Base-by-base conservation (phyloP, 345 rosid genomes). In the Abelmoschus esculentus region DNA sequence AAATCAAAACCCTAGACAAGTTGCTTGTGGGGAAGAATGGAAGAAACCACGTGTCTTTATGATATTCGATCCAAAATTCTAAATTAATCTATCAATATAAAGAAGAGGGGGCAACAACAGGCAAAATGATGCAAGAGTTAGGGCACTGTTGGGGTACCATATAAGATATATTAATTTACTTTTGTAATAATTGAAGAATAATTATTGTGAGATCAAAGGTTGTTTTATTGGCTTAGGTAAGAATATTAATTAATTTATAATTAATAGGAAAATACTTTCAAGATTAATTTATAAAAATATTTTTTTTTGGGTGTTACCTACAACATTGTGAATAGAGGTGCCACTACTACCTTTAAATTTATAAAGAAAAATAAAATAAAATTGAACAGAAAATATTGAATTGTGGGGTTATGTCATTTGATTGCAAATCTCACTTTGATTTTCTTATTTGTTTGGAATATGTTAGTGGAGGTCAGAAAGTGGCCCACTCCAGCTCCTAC, bases 391-490 rank as follows among this genome's bases (percentile, higher is more conserved):
- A 88, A 82, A 87, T 85, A 87, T 86, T 84, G 13, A 77, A 66
- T 66, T 72, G 84, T 59, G 65, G 18, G 66, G 67, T 42, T 64
- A 81, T 81, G 84, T 69, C 81, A 79, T 85, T 83, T 82, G 90
- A 83, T 85, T 80, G 83, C 88, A 79, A 82, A 83, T 82, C 80
- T 84, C 84, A 77, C 86, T 83, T 85, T 80, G 66, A 85, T 84
- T 86, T 86, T 81, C 82, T 85, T 84, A 79, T 82, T 78, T 84
- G 79, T 83, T 81, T 79, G 88, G 95, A 88, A 93, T 91, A 87
- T 89, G 91, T 76, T 85, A 91, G 98, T 90, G 98, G 97, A 86
- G 82, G 86, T 83, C 89, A 87, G 87, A 85, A 47, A 29, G 63
- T 77, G 86, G 56, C 81, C 97, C 96, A 82, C 82, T 52, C 83